Evolutionary conservation across 805 yeast species (phyloP).

Genomic region (Yamadazyma paraphyllophila): DNA sequence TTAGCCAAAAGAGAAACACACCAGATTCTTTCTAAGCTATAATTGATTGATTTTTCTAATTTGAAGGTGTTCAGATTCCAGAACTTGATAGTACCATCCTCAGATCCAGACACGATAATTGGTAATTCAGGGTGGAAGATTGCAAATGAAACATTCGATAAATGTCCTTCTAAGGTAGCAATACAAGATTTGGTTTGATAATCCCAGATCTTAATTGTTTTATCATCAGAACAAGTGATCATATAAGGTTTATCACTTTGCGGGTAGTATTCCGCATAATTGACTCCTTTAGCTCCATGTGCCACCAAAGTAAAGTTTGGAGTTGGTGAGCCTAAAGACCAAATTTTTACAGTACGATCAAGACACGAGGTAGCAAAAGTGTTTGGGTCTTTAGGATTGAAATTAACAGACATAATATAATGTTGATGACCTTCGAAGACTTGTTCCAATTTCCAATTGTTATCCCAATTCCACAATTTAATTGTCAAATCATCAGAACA

Average conservation of each 20-base stretch:
- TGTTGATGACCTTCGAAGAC: conserved; percentile 94
- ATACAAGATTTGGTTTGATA: conserved; percentile 96
- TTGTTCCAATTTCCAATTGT: conserved; percentile 85
- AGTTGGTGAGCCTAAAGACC: conserved; percentile 85
- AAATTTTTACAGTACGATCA: conserved; percentile 93
- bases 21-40: conserved; percentile 96
- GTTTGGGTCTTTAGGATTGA: conserved; percentile 96
- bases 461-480: conserved; percentile 97
- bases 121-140: conserved; percentile 98
- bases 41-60: conserved; percentile 85
- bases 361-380: conserved; percentile 97
- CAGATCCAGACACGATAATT: conserved; percentile 91
- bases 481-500: conserved; percentile 90
- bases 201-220: conserved; percentile 89
- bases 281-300: conserved; percentile 91
- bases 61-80: conserved; percentile 96
- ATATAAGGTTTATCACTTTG: conserved; percentile 96
- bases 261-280: conserved; percentile 95
- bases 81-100: conserved; percentile 88
- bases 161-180: conserved; percentile 91
- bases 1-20: conserved; percentile 74
- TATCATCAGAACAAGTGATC: conserved; percentile 88
- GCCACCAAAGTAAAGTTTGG: conserved; percentile 93
- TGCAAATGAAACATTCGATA: conserved; percentile 94
- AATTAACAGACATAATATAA: conserved; percentile 89